Conservation (phyloP, 768 basidiomycete species). For the Porpolomopsis calyptriformis region DNA sequence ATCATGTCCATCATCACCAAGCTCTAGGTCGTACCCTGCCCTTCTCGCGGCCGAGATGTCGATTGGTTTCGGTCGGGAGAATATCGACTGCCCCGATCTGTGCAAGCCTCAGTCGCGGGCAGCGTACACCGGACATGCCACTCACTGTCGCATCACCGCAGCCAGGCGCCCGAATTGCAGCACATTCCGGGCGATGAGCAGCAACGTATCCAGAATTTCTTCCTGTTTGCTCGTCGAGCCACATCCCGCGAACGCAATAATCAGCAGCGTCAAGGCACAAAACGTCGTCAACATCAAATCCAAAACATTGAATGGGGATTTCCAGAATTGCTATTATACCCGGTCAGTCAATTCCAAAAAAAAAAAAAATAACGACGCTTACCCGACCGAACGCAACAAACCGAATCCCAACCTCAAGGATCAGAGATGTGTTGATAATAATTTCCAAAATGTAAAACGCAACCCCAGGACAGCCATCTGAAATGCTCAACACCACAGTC, state of each 20-base stretch:
- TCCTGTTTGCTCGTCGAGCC: constrained; percentile 80
- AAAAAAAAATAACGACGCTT: constrained; percentile 18
- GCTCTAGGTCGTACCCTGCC: constrained; percentile 57
- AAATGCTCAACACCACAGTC: constrained; percentile 74
- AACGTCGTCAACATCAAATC: constrained; percentile 84
- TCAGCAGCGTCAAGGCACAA: constrained; percentile 80
- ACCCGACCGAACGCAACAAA: constrained; percentile 91
- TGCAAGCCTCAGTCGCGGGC: constrained; percentile 1
- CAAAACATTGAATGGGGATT: constrained; percentile 82
- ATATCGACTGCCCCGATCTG: constrained; percentile 84
- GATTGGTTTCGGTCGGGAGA: constrained; percentile 77
- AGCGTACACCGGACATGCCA: constrained; percentile 7
- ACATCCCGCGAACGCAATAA: constrained; percentile 83
- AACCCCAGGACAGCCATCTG: constrained; percentile 77
- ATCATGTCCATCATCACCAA: constrained; percentile 60
- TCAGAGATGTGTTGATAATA: constrained; percentile 86
- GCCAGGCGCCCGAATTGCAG: constrained; percentile 89
- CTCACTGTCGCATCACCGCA: constrained; percentile 88
- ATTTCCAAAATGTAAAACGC: constrained; percentile 85
- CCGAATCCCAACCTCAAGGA: constrained; percentile 83
- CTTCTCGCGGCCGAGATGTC: constrained; percentile 65
- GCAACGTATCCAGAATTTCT: constrained; percentile 84
- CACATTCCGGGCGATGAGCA: constrained; percentile 86
- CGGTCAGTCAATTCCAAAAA: not conserved
- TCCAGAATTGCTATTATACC: constrained; percentile 80